Percentiles rank a stretch among this genome's conserved stretches.
Conservation (phyloP, 805 yeast genomes). For the Jamesozyma lodderae region DNA sequence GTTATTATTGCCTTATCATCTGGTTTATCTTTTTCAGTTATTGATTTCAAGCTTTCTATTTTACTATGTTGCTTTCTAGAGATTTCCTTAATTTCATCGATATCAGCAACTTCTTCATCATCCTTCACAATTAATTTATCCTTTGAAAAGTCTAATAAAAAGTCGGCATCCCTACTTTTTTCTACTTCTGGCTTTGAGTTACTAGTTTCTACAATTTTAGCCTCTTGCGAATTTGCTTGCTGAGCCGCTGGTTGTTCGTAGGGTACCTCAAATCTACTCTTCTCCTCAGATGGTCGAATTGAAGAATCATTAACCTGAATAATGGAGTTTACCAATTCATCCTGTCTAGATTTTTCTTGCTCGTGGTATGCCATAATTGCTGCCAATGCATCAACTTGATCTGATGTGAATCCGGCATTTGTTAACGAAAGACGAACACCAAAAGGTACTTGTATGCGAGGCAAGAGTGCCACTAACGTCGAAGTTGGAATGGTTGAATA, state of each 20-base stretch:
- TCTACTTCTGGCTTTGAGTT: too few species aligned
- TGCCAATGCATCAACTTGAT: slow-evolving; percentile 63
- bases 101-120: neutral
- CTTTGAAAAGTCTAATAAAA: neutral
- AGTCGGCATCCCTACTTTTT: too few species aligned
- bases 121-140: neutral
- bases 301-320: neutral
- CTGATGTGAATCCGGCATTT: slow-evolving; percentile 56
- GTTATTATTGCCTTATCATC: too few species aligned
- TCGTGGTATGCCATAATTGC: slow-evolving; percentile 67
- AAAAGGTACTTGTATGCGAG: slow-evolving; percentile 60
- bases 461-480: slow-evolving; percentile 36
- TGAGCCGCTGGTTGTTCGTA: too few species aligned
- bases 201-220: too few species aligned
- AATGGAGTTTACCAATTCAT: neutral
- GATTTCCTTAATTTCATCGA: too few species aligned
- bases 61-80: too few species aligned
- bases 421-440: slow-evolving; percentile 57
- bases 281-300: too few species aligned
- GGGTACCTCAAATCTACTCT: too few species aligned
- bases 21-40: too few species aligned
- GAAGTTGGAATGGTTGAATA: slow-evolving; percentile 24
- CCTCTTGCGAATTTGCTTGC: too few species aligned
- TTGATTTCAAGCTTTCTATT: too few species aligned
- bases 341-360: slow-evolving; percentile 17